These are phyloP conservation scores for Pyrus betulifolia DNA, from an alignment of 306 rosid genomes.

Conservation along the genomic window DNA sequence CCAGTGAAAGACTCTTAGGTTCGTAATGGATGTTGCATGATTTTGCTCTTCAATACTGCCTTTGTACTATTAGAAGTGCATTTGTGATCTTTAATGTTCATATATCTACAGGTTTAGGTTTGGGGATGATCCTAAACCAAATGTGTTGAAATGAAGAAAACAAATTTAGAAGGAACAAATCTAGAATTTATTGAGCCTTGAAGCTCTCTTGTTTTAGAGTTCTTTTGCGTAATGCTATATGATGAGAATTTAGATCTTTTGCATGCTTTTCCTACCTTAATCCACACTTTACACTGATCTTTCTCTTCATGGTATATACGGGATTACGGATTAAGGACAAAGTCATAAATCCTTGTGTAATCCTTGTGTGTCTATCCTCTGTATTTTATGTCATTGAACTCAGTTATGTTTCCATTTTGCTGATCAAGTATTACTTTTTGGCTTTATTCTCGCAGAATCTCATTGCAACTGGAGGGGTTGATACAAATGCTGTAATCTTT, in stretches of 20 bases:
- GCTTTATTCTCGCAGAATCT: slow-evolving; percentile 47
- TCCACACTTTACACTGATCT: background rate
- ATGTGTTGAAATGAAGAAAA: background rate
- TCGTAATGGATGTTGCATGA: background rate
- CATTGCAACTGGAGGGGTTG: slow-evolving; percentile 90
- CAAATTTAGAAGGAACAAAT: background rate
- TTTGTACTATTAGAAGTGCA: background rate
- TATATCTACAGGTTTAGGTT: background rate
- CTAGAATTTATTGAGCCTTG: background rate
- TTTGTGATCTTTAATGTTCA: background rate
- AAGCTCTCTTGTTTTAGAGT: background rate
- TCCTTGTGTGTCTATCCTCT: background rate
- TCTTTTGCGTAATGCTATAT: background rate
- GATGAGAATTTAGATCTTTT: background rate
- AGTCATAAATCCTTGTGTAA: background rate
- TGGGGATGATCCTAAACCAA: background rate
- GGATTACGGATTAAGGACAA: background rate
- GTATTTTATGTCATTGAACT: background rate
- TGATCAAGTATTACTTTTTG: background rate
- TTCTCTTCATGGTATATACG: too few relatives aligned
- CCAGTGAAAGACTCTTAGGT: background rate
- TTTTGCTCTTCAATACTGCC: background rate
- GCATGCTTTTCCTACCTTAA: background rate
- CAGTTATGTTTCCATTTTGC: background rate
- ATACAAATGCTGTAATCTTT: slow-evolving; percentile 88